Evolutionary conservation across 306 rosid species (phyloP), one percentile per base, ranked within the genome.

Genomic region (Casuarina glauca): DNA sequence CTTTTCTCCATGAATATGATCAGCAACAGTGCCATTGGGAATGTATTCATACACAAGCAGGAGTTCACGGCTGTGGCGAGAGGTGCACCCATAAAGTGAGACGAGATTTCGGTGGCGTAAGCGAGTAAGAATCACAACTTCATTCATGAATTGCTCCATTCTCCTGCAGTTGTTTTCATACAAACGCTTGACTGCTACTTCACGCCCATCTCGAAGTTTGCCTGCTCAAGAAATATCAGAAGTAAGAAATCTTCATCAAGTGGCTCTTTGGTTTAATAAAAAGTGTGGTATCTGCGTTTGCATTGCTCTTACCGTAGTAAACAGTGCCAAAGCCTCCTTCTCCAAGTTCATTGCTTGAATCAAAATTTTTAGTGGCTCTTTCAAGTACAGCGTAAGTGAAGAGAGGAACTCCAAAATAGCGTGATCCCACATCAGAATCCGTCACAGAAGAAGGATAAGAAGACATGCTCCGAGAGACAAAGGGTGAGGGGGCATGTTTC

Each of bases 121-220:
- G 26, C 78, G 41, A 39, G 95, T 75, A 9, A 90, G 78, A 81
- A 94, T 90, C 43, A 13, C 75, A 32, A 89, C 84, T 84, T 94
- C 98, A 74, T 92, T 94, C 80, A 79, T 87, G 82, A 94, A 94
- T 84, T 92, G 97, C 80, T 84, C 92, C 16, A 94, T 90, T 86
- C 91, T 92, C 86, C 39, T 94, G 80, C 52, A 88, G 72, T 89
- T 92, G 95, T 78, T 88, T 84, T 92, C 98, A 11, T 83, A 90
- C 68, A 92, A 81, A 19, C 95, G 89, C 85, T 94, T 94, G 73
- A 92, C 98, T 5, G 97, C 98, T 51, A 94, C 95, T 6, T 58
- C 38, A 53, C 97, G 87, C 17, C 95, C 97, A 63, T 92, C 98
- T 1, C 10, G 82, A 41, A 94, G 89, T 86, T 87, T 61, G 3